Base-by-base conservation (phyloP, 768 basidiomycete species). In the Suillus luteus region DNA sequence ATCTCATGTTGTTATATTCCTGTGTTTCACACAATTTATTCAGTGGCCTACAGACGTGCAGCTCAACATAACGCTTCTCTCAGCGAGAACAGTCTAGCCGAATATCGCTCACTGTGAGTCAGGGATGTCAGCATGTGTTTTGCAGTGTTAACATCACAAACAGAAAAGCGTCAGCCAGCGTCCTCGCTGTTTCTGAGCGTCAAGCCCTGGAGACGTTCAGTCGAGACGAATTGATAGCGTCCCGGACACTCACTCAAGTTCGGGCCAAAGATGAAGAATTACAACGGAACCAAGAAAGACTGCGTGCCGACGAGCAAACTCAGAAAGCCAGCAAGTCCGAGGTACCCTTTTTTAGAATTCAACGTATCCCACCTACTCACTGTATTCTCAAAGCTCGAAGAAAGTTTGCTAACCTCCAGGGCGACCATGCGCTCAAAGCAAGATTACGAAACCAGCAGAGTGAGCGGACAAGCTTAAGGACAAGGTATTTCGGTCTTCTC, bases 111-210 rank as follows among this genome's bases (percentile, higher is more conserved):
- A 46, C 48, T 74, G 71, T 71, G 33, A 33, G 33, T 5, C 33
- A 33, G 2, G 33, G 5, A 33, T 33, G 33, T 33, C 33, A 33
- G 33, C 24, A 17, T 6, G 22, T n/a, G 3, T 24, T 15, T 59
- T 8, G 41, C 3, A 44, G 55, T 9, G 17, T 35, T 49, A 8
- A 54, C 51, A 14, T 43, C 52, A 1, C 48, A 44, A 58, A 31
- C 66, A 96, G 95, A 44, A 95, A 96, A 78, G 86, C 88, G 0
- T 78, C 83, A 8, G 91, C 95, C 17, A 92, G 88, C 66, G 77
- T 91, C 2, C 84, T 91, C 40, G 94, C 93, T 1, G 87, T 95
- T 1, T 85, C 89, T 37, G 95, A 98, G 75, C 90, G 97, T 1
- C 95, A 97, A 70, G 81, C 87, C 6, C 82, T 97, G 0, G 93